Percentiles rank a stretch among this genome's conserved stretches.
These are phyloP conservation scores for Punica granatum DNA, from an alignment of 345 rosid genomes.

Conservation along the genomic window DNA sequence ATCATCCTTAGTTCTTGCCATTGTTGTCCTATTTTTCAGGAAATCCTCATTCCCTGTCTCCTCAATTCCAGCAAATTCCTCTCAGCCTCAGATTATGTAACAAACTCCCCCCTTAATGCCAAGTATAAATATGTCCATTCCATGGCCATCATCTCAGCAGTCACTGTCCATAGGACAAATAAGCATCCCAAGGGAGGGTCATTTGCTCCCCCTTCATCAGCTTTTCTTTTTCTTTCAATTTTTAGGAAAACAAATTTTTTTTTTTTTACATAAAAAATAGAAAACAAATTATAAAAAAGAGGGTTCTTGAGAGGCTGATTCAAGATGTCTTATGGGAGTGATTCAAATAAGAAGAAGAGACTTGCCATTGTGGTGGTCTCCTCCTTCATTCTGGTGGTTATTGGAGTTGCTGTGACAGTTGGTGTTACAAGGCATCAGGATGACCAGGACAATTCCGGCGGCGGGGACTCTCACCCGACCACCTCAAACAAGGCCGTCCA, in stretches of 20 bases:
- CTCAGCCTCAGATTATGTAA: neutral
- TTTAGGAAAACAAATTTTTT: neutral
- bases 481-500: conserved; percentile 27
- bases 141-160: neutral
- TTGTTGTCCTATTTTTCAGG: neutral
- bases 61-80: neutral
- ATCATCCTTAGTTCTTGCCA: neutral
- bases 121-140: neutral
- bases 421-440: conserved; percentile 11
- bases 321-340: conserved; percentile 11
- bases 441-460: neutral
- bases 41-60: neutral
- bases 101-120: neutral
- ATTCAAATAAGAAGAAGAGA: conserved; percentile 27
- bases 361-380: conserved; percentile 28
- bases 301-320: neutral
- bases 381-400: conserved; percentile 33
- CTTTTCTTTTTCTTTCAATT: neutral
- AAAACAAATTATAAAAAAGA: neutral
- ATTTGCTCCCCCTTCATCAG: neutral
- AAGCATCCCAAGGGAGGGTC: neutral
- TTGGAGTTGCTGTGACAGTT: conserved; percentile 29
- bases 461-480: conserved; percentile 5
- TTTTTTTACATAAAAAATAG: neutral
- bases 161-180: neutral